Percentiles rank a stretch among this genome's conserved stretches.
phyloP scores from a whole-genome alignment of 176 grass and related monocot species.

The Oryza coarctata region DNA sequence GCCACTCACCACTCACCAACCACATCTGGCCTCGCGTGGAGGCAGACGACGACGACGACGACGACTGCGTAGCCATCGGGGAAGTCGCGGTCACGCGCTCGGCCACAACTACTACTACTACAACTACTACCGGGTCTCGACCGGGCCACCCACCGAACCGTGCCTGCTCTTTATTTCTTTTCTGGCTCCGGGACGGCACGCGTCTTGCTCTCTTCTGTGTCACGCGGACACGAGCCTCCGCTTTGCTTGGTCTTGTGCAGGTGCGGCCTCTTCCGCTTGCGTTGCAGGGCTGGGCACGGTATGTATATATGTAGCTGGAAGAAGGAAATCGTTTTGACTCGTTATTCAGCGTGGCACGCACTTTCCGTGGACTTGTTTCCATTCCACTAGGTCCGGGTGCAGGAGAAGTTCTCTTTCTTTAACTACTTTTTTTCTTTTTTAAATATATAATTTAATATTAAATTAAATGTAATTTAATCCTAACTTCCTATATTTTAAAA shows the following conservation, averaged over 20 bases:
- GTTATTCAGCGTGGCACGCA: neutral
- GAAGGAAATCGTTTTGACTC: neutral
- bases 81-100: neutral
- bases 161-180: neutral
- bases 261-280: neutral
- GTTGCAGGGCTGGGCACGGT: neutral
- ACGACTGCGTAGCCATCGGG: conserved; percentile 7
- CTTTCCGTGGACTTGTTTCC: neutral
- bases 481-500: too few relatives aligned
- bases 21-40: neutral
- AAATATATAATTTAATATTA: too few relatives aligned
- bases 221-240: too few relatives aligned
- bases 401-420: too few relatives aligned
- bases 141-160: conserved; percentile 33
- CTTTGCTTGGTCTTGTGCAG: neutral
- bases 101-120: neutral
- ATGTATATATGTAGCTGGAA: too few relatives aligned
- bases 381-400: too few relatives aligned
- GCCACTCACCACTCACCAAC: neutral
- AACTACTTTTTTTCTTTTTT: too few relatives aligned
- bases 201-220: too few relatives aligned
- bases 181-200: neutral
- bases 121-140: neutral
- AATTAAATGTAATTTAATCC: too few relatives aligned
- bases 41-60: neutral